Conservation (phyloP, 345 rosid genomes). For the Acer saccharum region DNA sequence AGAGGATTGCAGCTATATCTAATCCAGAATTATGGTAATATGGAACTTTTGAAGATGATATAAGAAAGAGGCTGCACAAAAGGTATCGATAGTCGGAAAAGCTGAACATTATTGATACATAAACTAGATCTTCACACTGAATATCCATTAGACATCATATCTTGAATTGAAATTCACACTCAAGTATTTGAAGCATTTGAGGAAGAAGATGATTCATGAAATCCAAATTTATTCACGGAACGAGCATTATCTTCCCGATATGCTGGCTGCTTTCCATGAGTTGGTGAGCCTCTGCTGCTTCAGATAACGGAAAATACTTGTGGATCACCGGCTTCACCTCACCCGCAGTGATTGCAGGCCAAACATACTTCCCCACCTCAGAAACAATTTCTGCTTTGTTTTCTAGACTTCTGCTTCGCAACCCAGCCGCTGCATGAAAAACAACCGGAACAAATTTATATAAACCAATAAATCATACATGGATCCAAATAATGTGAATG, state of each 20-base stretch:
- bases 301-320: slow-evolving; percentile 40
- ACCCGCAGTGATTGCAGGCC: slow-evolving; percentile 52
- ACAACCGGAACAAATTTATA: background rate
- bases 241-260: slow-evolving; percentile 81
- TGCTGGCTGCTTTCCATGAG: slow-evolving; percentile 82
- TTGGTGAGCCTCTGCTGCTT: slow-evolving; percentile 54
- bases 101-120: background rate
- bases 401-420: slow-evolving; percentile 66
- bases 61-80: background rate
- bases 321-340: slow-evolving; percentile 54
- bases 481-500: no score
- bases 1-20: no score
- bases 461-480: background rate
- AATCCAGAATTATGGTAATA: no score
- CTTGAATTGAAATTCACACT: background rate
- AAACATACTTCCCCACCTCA: slow-evolving; percentile 68
- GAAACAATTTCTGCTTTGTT: slow-evolving; percentile 68
- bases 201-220: background rate
- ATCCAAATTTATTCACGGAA: slow-evolving; percentile 28
- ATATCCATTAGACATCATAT: background rate
- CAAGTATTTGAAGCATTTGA: background rate
- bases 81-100: background rate
- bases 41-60: background rate
- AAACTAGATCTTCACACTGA: background rate
- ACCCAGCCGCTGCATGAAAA: slow-evolving; percentile 66